phyloP scores from a whole-genome alignment of 2,329 filamentous ascomycete genomes.

The Coleophoma crateriformis region DNA sequence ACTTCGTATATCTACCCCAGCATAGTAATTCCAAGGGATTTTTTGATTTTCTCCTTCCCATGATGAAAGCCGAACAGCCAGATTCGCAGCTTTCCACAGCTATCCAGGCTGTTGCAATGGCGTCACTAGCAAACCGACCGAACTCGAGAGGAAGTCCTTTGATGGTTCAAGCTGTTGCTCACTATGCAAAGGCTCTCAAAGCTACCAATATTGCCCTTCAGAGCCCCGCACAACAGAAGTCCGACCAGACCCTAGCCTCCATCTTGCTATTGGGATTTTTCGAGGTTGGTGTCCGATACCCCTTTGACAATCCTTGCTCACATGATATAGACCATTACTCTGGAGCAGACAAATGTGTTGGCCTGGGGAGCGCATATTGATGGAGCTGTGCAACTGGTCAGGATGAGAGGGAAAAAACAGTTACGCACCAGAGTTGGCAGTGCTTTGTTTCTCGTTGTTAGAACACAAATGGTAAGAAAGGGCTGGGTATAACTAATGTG shows the following conservation, averaged over 20 bases:
- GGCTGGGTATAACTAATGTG: not conserved
- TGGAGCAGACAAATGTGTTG: conserved; percentile 45
- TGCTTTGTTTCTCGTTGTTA: conserved; percentile 52
- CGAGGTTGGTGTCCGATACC: conserved; percentile 34
- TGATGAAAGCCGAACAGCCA: conserved; percentile 40
- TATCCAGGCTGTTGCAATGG: conserved; percentile 54
- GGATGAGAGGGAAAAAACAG: conserved; percentile 50
- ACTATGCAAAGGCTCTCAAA: conserved; percentile 50
- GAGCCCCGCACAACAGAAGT: conserved; percentile 40
- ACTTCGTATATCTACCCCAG: conserved; percentile 51
- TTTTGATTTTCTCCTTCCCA: conserved; percentile 52
- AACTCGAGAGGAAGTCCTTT: conserved; percentile 24
- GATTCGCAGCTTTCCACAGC: conserved; percentile 47
- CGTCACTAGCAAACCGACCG: conserved; percentile 48
- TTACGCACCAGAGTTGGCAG: conserved; percentile 46
- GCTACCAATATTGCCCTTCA: conserved; percentile 47
- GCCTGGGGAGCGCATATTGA: conserved; percentile 62
- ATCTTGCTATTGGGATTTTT: conserved; percentile 56
- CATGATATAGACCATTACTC: conserved; percentile 36
- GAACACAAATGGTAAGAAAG: conserved; percentile 50
- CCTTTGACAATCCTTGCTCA: conserved; percentile 1
- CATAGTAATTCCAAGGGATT: conserved; percentile 47
- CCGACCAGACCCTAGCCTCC: conserved; percentile 53
- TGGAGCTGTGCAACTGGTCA: conserved; percentile 56
- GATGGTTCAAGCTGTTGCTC: conserved; percentile 37